A percentile compares a stretch with the other conserved stretches of the same genome.
Evolutionary conservation across 2,329 filamentous ascomycete genomes (phyloP).

Genomic region (Harringtonia lauricola): DNA sequence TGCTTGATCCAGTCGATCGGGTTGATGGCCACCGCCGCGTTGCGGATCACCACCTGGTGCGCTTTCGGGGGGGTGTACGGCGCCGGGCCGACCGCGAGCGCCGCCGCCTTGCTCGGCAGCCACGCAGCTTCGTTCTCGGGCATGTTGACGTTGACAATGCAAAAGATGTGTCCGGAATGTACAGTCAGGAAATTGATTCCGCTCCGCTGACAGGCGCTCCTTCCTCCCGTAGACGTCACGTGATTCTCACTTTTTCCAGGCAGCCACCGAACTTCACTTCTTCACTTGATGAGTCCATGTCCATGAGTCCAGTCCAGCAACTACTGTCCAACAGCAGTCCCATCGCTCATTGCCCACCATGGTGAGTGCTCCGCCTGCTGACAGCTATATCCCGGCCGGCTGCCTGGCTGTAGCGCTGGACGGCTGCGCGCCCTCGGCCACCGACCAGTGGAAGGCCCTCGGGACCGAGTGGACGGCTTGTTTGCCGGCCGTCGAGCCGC

Average conservation of each 20-base stretch:
- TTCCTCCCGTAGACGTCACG: too few relatives aligned
- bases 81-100: not conserved
- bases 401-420: not conserved
- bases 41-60: not conserved
- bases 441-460: not conserved
- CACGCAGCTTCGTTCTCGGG: not conserved
- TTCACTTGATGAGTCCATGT: too few relatives aligned
- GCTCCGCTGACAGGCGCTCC: too few relatives aligned
- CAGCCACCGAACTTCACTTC: not conserved
- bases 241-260: not conserved
- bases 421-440: too few relatives aligned
- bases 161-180: too few relatives aligned
- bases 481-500: too few relatives aligned
- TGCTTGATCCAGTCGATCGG: not conserved
- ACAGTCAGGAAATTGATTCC: too few relatives aligned
- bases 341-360: not conserved
- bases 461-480: not conserved
- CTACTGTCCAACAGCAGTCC: too few relatives aligned
- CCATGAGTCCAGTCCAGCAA: too few relatives aligned
- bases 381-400: constrained; percentile 7
- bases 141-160: not conserved
- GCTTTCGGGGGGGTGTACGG: not conserved
- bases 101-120: not conserved
- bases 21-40: not conserved
- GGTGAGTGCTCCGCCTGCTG: not conserved